A percentile compares a stretch with the other conserved stretches of the same genome.
phyloP scores from a whole-genome alignment of 345 rosid genomes.

The Sisymbrium altissimum region DNA sequence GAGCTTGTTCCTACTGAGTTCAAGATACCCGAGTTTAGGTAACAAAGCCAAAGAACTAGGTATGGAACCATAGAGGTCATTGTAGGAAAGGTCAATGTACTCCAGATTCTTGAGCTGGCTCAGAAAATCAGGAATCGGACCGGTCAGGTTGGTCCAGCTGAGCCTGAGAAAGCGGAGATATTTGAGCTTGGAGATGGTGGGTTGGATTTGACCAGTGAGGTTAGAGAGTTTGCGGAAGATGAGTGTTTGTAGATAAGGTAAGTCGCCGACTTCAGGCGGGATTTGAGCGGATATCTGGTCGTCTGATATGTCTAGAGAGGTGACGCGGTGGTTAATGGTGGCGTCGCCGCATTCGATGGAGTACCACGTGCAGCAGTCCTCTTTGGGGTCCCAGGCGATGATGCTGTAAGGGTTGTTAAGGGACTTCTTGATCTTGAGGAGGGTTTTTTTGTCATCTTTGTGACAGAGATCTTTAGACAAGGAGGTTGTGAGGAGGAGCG shows the following conservation, averaged over 20 bases:
- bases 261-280: conserved; percentile 54
- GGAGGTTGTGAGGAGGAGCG: conserved; percentile 29
- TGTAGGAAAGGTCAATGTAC: conserved; percentile 51
- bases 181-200: conserved; percentile 55
- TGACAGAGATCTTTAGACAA: conserved; percentile 50
- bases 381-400: conserved; percentile 54
- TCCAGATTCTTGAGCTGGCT: conserved; percentile 44
- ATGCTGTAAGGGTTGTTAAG: conserved; percentile 59
- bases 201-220: conserved; percentile 57
- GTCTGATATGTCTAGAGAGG: conserved; percentile 42
- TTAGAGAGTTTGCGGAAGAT: conserved; percentile 47
- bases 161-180: conserved; percentile 49
- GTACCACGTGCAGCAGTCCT: conserved; percentile 75
- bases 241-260: conserved; percentile 49
- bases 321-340: conserved; percentile 57
- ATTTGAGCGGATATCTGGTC: conserved; percentile 52
- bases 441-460: conserved; percentile 51
- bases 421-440: conserved; percentile 52
- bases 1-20: conserved; percentile 10
- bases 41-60: conserved; percentile 46
- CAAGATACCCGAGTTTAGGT: conserved; percentile 31
- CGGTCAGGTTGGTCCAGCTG: conserved; percentile 48
- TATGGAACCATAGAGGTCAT: conserved; percentile 52
- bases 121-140: conserved; percentile 45
- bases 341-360: conserved; percentile 50